phyloP scores from a whole-genome alignment of 2,329 filamentous ascomycete genomes.

The Scorias spongiosa region DNA sequence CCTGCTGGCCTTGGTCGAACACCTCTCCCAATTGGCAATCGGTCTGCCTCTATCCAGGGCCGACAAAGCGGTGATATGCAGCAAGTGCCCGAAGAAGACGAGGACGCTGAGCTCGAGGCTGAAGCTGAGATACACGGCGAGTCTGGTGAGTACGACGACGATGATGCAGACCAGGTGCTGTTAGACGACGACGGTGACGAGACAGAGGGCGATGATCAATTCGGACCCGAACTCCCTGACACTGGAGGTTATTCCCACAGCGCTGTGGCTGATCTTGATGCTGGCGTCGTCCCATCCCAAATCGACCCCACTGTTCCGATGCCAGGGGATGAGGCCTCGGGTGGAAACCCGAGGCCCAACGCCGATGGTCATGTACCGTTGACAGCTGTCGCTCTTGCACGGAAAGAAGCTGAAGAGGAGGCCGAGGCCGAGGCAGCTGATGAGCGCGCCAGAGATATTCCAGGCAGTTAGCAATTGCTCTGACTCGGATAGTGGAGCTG shows the following conservation, averaged over 20 bases:
- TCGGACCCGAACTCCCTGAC: slow-evolving; percentile 12
- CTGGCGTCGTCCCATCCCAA: not conserved
- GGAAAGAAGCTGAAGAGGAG: slow-evolving; percentile 12
- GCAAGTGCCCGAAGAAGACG: slow-evolving; percentile 29
- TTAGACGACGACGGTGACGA: slow-evolving; percentile 9
- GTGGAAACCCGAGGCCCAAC: slow-evolving; percentile 5
- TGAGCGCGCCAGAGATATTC: not conserved
- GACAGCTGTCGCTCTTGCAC: slow-evolving; percentile 17
- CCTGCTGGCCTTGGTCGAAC: slow-evolving; percentile 10
- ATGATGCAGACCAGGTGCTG: slow-evolving; percentile 2
- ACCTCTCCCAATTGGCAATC: slow-evolving; percentile 4
- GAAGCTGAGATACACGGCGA: slow-evolving; percentile 8
- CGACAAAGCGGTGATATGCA: slow-evolving; percentile 59
- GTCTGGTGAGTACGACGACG: slow-evolving; percentile 1
- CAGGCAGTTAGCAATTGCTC: not conserved
- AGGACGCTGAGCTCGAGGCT: slow-evolving; percentile 12
- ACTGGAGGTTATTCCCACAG: not conserved
- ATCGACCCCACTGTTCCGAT: not conserved
- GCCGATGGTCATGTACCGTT: slow-evolving; percentile 4
- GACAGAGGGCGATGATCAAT: slow-evolving; percentile 14
- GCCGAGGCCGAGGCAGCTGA: not conserved
- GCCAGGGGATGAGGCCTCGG: slow-evolving; percentile 4
- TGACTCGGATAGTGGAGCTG: not conserved
- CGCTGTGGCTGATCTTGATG: not conserved
- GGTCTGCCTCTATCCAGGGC: slow-evolving; percentile 46